Evolutionary conservation across 2,329 filamentous ascomycete species (phyloP), one percentile per base, ranked within the genome.

Genomic region (Sporothrix protearum): DNA sequence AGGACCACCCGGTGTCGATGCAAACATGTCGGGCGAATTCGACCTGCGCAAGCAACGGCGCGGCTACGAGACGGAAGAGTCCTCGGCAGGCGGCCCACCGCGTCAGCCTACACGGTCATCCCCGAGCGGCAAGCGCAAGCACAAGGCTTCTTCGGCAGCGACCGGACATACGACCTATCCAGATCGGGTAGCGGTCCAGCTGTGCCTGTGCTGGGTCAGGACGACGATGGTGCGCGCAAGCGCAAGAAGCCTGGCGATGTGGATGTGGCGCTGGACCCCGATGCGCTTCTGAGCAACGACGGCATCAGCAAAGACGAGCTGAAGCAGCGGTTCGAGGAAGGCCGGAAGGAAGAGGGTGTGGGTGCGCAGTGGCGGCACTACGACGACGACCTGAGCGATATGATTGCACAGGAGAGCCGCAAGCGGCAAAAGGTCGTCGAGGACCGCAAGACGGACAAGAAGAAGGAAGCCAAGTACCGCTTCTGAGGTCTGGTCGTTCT

Each of bases 191-290:
- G 71, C 79, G 79, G 72, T 53, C 81, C 80, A 74, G 83, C 86
- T 73, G 82, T 92, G 73, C 91, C 92, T 0, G 87, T 96, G 2
- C 87, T 99, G 3, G 96, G 94, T 12, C 87, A 88, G 74, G 93
- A 96, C 30, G 92, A 94, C 72, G 89, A 94, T 71, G 85, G 80
- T 30, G 86, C 81, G 30, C 85, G 92, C 77, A 96, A 96, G 83
- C 88, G 93, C 77, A 99, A 98, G 88, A 97, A 97, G 86, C 94
- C 92, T 3, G 96, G 95, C 53, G 96, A 99, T 79, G 88, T 99
- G 30, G 96, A 99, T 76, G 91, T 98, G 36, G 93, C 94, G 30
- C 89, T 99, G 74, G 94, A 98, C 77, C 88, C 93, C 5, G 95
- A 98, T 78, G 87, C 91, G 49, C 81, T 99, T 73, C 88, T 88